Evolutionary conservation across 31 red algal genomes (phyloP), one percentile per base, ranked within the genome.

Genomic region (Endocladia muricata): DNA sequence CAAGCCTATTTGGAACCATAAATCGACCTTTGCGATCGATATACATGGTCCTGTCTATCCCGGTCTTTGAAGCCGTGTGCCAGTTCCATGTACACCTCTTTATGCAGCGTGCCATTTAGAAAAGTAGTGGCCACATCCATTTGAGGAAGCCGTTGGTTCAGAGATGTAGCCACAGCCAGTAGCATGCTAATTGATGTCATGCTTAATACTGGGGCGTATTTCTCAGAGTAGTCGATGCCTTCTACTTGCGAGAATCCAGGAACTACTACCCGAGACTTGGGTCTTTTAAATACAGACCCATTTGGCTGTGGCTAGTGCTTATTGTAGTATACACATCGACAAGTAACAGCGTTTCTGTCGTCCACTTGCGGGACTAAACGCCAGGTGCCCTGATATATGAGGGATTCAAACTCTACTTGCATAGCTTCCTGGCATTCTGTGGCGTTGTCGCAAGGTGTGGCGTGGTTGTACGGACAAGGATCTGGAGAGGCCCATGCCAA

Each of bases 1-100:
- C 57, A 60, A 25, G 75, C 75, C 31, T 78, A 48, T 43, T 78
- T 78, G 2, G 65, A 58, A 4, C 75, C 75, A 23, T 78, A 78
- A 0, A 78, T 23, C 33, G 75, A 55, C 26, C 2, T 78, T 5
- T 1, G 8, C 19, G 41, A 28, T 2, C 23, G 48, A 26, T 37
- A 65, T 13, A 78, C 56, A 30, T 29, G 32, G 0, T 60, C 35
- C 4, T 43, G 4, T 42, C 21, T 7, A 6, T 11, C n/a, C 7
- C 8, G 52, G 43, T 61, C 48, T 28, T 32, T 37, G 34, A 78
- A 65, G 2, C 74, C 57, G 7, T 36, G 19, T 11, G 75, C 1
- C 28, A 65, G 75, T 43, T 63, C 17, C 30, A 78, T 63, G 57
- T 65, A 78, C 11, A 78, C 33, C 7, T 0, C 35, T 63, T 78